Evolutionary conservation across 2,329 filamentous ascomycete genomes (phyloP), one percentile per base, ranked within the genome.

Genomic region (Paracoccidioides brasiliensis): DNA sequence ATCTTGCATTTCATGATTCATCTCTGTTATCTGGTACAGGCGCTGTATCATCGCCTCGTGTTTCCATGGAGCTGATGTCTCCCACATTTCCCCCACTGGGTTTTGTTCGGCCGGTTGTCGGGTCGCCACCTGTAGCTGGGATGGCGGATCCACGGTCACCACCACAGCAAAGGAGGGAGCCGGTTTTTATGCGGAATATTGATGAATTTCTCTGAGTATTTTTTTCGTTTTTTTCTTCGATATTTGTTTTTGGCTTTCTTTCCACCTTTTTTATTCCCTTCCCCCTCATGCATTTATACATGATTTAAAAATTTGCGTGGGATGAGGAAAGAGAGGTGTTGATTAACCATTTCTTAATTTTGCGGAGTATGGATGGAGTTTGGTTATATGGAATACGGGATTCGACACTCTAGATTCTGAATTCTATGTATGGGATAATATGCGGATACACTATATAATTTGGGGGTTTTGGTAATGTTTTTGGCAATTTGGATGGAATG

Each of bases 111-210:
- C 52, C 53, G 33, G 28, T 6, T 45, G 22, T 42, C 48, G n/a
- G n/a, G 50, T 9, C 40, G 41, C 10, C 54, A 46, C 4, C 50
- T 49, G 3, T 56, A 28, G 14, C 44, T 44, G 56, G 56, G 63
- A 33, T 28, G 41, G 63, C 63, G 6, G 71, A 73, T 61, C 71
- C 71, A 33, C 63, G 71, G 53, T 73, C 71, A n/a, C 71, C 71
- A 41, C 69, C 70, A 12, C 65, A 66, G 14, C 65, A 66, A 49
- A 64, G 68, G 42, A 63, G 63, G 22, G 71, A 72, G 57, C 66
- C 67, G 28, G 57, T 73, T 54, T 72, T 73, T 56, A 71, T 73
- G 70, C 70, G 71, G 65, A 73, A 67, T 60, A 73, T 73, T 64
- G 70, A 73, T 59, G 71, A 73, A 64, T 72, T 73, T 62, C 64